Percentiles rank a stretch among this genome's conserved stretches.
Conservation (phyloP, 2,329 filamentous ascomycete species). For the Fusarium sp. region DNA sequence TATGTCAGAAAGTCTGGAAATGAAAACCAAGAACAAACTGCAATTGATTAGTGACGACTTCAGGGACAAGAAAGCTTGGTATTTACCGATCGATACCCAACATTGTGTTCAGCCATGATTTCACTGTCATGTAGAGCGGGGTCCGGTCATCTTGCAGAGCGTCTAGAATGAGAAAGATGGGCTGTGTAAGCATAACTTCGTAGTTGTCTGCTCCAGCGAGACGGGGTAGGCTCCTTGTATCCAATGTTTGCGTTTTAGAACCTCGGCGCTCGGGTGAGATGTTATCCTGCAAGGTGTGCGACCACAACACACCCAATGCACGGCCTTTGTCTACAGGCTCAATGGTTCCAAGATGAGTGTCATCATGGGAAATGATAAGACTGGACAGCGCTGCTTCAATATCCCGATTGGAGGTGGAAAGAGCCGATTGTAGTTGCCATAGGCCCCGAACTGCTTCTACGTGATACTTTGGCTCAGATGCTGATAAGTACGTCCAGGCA, state of each 20-base stretch:
- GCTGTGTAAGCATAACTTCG: slow-evolving; percentile 81
- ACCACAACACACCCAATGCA: slow-evolving; percentile 83
- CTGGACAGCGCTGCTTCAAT: slow-evolving; percentile 83
- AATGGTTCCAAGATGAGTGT: slow-evolving; percentile 4
- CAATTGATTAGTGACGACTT: slow-evolving; percentile 7
- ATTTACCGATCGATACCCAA: slow-evolving; percentile 72
- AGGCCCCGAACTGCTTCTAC: slow-evolving; percentile 90
- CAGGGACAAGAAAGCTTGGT: not conserved
- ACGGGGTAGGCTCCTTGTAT: slow-evolving; percentile 55
- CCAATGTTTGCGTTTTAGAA: slow-evolving; percentile 58
- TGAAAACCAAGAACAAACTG: slow-evolving; percentile 73
- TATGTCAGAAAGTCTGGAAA: slow-evolving; percentile 69
- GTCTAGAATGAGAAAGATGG: slow-evolving; percentile 85
- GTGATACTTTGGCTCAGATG: slow-evolving; percentile 90
- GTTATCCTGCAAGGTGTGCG: slow-evolving; percentile 77
- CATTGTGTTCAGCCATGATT: slow-evolving; percentile 81
- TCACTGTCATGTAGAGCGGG: slow-evolving; percentile 81
- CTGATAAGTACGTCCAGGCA: slow-evolving; percentile 85
- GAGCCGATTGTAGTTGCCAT: slow-evolving; percentile 84
- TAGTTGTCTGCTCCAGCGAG: slow-evolving; percentile 72
- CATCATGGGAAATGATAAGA: slow-evolving; percentile 71
- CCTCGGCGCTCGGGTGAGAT: slow-evolving; percentile 63
- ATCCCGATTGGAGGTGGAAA: slow-evolving; percentile 76
- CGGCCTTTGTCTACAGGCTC: slow-evolving; percentile 72
- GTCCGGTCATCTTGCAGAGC: slow-evolving; percentile 78